Percentiles rank a stretch among this genome's conserved stretches.
Evolutionary conservation across 2,329 filamentous ascomycete genomes (phyloP).

Genomic region (Aureobasidium vineae): DNA sequence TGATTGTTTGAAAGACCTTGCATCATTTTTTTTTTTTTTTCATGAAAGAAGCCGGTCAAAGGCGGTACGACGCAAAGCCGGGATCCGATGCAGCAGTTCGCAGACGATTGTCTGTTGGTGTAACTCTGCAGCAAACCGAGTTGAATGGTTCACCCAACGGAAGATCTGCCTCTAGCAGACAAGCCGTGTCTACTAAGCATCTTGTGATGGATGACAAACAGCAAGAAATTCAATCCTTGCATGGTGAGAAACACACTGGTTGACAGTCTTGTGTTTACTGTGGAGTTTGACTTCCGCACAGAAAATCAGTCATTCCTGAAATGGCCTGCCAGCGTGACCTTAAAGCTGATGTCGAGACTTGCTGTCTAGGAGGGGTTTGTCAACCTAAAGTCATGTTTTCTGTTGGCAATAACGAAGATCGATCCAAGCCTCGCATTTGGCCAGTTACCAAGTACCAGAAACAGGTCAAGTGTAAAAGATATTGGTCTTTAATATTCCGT

Average conservation of each 20-base stretch:
- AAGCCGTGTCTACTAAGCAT: neutral
- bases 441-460: conserved; percentile 12
- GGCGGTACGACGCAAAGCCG: conserved; percentile 17
- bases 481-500: neutral
- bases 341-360: neutral
- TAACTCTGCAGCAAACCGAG: conserved; percentile 22
- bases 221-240: conserved; percentile 8
- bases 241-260: neutral
- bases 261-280: neutral
- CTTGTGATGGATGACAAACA: conserved; percentile 20
- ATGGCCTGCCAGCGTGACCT: neutral
- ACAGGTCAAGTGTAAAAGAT: conserved; percentile 2
- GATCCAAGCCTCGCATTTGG: neutral
- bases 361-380: neutral
- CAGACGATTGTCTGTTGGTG: conserved; percentile 24
- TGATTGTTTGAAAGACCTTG: conserved; percentile 4
- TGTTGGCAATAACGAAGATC: neutral
- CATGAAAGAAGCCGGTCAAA: conserved; percentile 1
- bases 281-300: neutral
- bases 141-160: conserved; percentile 6
- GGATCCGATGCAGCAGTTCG: conserved; percentile 26
- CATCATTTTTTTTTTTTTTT: conserved; percentile 8
- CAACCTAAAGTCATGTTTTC: neutral
- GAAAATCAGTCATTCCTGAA: neutral
- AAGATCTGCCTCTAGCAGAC: conserved; percentile 8